Evolutionary conservation across 1,284 basidiomycete genomes (phyloP).

Genomic region (Tilletia horrida): DNA sequence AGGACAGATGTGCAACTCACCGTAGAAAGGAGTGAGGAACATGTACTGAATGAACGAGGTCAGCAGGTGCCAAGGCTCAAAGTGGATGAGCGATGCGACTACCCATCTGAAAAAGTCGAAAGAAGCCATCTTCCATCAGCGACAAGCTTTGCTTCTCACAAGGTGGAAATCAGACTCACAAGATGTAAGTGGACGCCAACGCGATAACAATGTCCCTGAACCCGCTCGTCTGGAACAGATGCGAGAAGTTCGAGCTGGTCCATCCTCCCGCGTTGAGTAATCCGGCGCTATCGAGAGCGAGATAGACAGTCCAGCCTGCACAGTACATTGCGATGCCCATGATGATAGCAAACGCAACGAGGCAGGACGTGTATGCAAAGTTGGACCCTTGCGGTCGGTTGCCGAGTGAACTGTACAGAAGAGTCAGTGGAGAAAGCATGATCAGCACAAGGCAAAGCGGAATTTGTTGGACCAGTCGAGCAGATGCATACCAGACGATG

Average conservation of each 20-base stretch:
- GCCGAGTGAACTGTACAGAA: neutral
- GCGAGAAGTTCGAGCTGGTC: conserved; percentile 24
- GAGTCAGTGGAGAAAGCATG: conserved; percentile 43
- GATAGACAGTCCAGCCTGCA: conserved; percentile 67
- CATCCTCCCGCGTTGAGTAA: conserved; percentile 20
- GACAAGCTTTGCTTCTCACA: neutral
- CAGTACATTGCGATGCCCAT: conserved; percentile 71
- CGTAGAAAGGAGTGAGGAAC: conserved; percentile 62
- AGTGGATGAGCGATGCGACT: conserved; percentile 75
- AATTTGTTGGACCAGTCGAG: too few species aligned
- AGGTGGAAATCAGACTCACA: neutral
- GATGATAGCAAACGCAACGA: conserved; percentile 64
- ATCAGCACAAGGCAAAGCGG: conserved; percentile 66
- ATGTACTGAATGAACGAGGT: conserved; percentile 69
- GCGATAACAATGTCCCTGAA: conserved; percentile 76
- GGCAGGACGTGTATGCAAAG: conserved; percentile 73
- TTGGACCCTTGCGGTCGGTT: conserved; percentile 56
- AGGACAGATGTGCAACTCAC: conserved; percentile 46
- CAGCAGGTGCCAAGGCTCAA: conserved; percentile 92
- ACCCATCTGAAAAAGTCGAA: conserved; percentile 63
- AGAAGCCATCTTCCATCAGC: neutral
- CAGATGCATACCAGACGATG: conserved; percentile 13
- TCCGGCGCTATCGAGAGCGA: conserved; percentile 20
- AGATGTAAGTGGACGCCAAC: conserved; percentile 66
- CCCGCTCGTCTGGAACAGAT: conserved; percentile 66